Evolutionary conservation across 163 green algal genomes (phyloP), one percentile per base, ranked within the genome.

Genomic region (Scenedesmus sp.): DNA sequence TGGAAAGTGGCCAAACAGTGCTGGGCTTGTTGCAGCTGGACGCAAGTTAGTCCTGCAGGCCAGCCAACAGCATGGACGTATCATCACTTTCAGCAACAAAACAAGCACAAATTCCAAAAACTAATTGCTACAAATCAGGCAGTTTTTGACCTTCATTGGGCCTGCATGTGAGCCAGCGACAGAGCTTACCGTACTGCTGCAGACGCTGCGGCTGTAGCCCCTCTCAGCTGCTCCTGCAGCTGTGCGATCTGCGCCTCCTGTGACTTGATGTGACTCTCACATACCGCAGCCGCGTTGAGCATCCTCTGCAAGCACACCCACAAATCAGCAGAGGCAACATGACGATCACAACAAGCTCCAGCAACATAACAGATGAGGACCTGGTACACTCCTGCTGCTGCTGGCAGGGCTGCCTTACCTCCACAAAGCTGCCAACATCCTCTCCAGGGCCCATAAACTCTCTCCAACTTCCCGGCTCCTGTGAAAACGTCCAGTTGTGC

Each of bases 271-370:
- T 26, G 7, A 0, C n/a, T n/a, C 70, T 88, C 83, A 40, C 83
- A 88, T 1, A 33, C 37, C 13, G 49, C 20, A n/a, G 83, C 83
- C 22, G 53, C 83, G 9, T 42, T 35, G 0, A 88, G 35, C 35
- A 88, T 56, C 56, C 83, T 78, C 83, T 88, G 53, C 83, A 79
- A 53, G 30, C 43, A 61, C 16, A 83, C 81, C 24, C 30, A 73
- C 30, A 26, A 22, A n/a, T 70, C 1, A 70, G 56, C 56, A 70
- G 9, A 16, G 3, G 56, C 56, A 70, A 20, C n/a, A n/a, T n/a
- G n/a, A n/a, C n/a, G n/a, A n/a, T n/a, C n/a, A 59, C 78, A 65
- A 83, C 78, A 37, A 83, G 9, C 4, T 65, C 40, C 22, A 18
- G 0, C 61, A 76, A 33, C 61, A 76, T 10, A 18, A 35, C 5